phyloP scores from a whole-genome alignment of 768 basidiomycete species.

The Phanerodontia chrysosporium region DNA sequence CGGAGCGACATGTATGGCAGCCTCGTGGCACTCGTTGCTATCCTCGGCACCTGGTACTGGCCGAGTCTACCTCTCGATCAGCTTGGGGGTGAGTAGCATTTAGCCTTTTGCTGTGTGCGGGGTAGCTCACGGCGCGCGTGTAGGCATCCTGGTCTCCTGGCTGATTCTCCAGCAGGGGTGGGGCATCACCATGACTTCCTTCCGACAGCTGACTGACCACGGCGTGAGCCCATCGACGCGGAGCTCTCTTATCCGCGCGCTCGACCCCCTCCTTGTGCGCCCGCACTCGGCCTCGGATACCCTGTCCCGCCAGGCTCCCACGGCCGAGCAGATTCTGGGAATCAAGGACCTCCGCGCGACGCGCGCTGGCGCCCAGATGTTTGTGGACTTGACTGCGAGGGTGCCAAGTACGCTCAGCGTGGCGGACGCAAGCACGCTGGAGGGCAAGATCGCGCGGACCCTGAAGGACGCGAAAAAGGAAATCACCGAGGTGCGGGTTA shows the following conservation, averaged over 20 bases:
- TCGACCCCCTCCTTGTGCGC: slow-evolving; percentile 49
- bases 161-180: slow-evolving; percentile 82
- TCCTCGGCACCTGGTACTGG: slow-evolving; percentile 84
- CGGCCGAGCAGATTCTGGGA: slow-evolving; percentile 31
- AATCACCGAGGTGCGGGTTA: slow-evolving; percentile 67
- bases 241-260: slow-evolving; percentile 46
- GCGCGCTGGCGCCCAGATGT: slow-evolving; percentile 75
- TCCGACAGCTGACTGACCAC: slow-evolving; percentile 81
- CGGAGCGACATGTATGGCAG: slow-evolving; percentile 96
- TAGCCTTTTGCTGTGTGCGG: background rate
- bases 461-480: slow-evolving; percentile 59
- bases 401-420: slow-evolving; percentile 61
- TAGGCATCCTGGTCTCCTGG: slow-evolving; percentile 79
- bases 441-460: slow-evolving; percentile 52
- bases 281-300: slow-evolving; percentile 13
- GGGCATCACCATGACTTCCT: slow-evolving; percentile 59
- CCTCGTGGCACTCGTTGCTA: slow-evolving; percentile 85
- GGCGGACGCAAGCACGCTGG: slow-evolving; percentile 51
- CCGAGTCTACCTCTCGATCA: slow-evolving; percentile 90
- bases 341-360: slow-evolving; percentile 63
- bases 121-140: background rate
- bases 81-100: slow-evolving; percentile 65
- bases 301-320: slow-evolving; percentile 1
- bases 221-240: slow-evolving; percentile 60
- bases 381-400: slow-evolving; percentile 76